Evolutionary conservation across 1,139 yeast genomes (phyloP), one percentile per base, ranked within the genome.

Genomic region (Candida labiduridarum): DNA sequence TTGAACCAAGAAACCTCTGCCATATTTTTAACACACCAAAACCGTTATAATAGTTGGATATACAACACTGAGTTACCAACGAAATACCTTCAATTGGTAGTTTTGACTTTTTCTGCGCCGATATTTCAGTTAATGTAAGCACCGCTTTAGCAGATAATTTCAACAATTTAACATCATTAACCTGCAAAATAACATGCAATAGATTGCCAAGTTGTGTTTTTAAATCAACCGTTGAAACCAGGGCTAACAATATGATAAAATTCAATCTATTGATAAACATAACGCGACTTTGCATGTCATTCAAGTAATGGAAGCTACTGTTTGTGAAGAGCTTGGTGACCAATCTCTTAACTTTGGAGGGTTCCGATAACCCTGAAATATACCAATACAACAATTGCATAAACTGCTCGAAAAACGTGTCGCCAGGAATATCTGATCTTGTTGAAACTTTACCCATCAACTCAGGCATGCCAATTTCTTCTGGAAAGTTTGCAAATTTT

Each of bases 211-310:
- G 54, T 51, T 69, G 77, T 38, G 58, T 62, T 16, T 62, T 65
- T 42, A 74, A 65, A 51, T 73, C 75, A 16, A 72, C 61, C 8
- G 63, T 66, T 1, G 78, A 70, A 2, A 74, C 47, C 53, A 71
- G 79, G 8, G 64, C 55, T 30, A 76, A 59, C 18, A 76, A 52
- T 8, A 71, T 54, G 3, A 74, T 60, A 44, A 74, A 69, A 52
- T 76, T 76, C 38, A 74, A 56, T 44, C 80, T 56, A 53, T 76
- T 76, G 22, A 67, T 55, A 50, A 69, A 75, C 64, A 72, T 74
- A 4, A 63, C 63, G 41, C 58, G 67, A 45, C 68, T 67, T 5
- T 57, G 59, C 36, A 59, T 61, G 15, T 60, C 65, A 19, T 62
- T 58, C 30, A 59, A 61, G 46, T 72, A 74, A 3, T 60, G 65